Base-by-base conservation (phyloP, 352 stramenopile genomes). In the Phytophthora fragariae region DNA sequence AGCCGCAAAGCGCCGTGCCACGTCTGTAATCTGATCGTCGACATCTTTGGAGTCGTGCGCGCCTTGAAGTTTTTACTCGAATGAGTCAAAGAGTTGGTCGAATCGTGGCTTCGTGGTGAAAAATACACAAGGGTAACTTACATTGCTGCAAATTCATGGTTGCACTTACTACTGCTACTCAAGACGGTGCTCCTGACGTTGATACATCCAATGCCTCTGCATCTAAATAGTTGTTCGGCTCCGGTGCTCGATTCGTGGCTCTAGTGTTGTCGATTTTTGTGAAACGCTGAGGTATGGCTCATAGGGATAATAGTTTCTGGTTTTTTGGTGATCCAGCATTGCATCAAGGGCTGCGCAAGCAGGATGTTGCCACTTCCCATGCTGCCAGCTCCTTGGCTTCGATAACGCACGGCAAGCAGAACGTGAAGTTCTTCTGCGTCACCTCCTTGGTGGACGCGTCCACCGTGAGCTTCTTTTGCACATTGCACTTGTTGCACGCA, bases 331-430 rank as follows among this genome's bases (percentile, higher is more conserved):
- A 2, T 44, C 37, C 37, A 44, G 37, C 11, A 17, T 14, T 29
- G 15, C n/a, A 14, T 68, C 24, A 75, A 6, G 63, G 35, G 3
- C 50, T 65, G 7, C 39, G 67, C 33, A 83, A 57, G 17, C 55
- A 70, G 17, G 77, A 68, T 3, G 60, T 70, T 17, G 81, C 80
- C 1, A 89, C 70, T 35, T 90, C 67, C 73, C 80, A 83, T 10
- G 80, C 75, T 35, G 75, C 77, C 17, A 83, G 17, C 8, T 75
- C 64, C 31, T 75, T 79, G 10, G 82, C 73, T 44, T 85, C 81
- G 9, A 88, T 60, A 10, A 90, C 72, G 58, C 84, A 92, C 5
- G 63, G 65, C 21, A 82, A 50, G 57, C 85, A 92, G 70, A 90
- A 92, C n/a, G 70, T 67, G 15, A 92, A 72, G 44, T 64, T 46